These are phyloP conservation scores for Fusarium vanettenii DNA, from an alignment of 2,329 filamentous ascomycete genomes.

Conservation along the genomic window DNA sequence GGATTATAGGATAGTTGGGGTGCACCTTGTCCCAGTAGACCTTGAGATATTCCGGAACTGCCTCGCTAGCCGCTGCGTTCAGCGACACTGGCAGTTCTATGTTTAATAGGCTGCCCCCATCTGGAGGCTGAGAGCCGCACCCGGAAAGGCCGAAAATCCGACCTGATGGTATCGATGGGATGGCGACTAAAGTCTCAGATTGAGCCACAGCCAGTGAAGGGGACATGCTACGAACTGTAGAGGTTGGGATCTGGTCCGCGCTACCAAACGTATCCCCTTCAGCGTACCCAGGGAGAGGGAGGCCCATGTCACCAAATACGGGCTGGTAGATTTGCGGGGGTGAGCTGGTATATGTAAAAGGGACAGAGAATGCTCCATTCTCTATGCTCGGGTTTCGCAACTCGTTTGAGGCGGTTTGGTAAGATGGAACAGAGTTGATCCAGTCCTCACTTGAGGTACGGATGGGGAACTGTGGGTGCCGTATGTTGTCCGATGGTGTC, in stretches of 20 bases:
- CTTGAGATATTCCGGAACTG: constrained; percentile 62
- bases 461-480: constrained; percentile 42
- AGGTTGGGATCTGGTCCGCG: constrained; percentile 51
- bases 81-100: constrained; percentile 48
- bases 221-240: constrained; percentile 62
- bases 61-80: constrained; percentile 53
- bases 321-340: constrained; percentile 48
- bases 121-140: constrained; percentile 55
- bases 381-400: constrained; percentile 37
- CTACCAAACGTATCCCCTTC: constrained; percentile 51
- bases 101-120: constrained; percentile 51
- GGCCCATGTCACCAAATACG: constrained; percentile 47
- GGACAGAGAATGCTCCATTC: constrained; percentile 41
- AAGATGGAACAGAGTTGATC: constrained; percentile 46
- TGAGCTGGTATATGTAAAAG: constrained; percentile 44
- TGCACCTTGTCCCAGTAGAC: constrained; percentile 66
- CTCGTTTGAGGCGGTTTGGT: constrained; percentile 30
- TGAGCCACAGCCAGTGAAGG: constrained; percentile 60
- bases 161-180: constrained; percentile 53
- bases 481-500: constrained; percentile 55
- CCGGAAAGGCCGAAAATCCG: constrained; percentile 50
- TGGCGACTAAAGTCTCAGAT: constrained; percentile 62
- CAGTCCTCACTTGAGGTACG: constrained; percentile 48
- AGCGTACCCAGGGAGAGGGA: constrained; percentile 51
- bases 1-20: constrained; percentile 61